Evolutionary conservation across 257 asterid species (phyloP).

Genomic region (Henckelia pumila): DNA sequence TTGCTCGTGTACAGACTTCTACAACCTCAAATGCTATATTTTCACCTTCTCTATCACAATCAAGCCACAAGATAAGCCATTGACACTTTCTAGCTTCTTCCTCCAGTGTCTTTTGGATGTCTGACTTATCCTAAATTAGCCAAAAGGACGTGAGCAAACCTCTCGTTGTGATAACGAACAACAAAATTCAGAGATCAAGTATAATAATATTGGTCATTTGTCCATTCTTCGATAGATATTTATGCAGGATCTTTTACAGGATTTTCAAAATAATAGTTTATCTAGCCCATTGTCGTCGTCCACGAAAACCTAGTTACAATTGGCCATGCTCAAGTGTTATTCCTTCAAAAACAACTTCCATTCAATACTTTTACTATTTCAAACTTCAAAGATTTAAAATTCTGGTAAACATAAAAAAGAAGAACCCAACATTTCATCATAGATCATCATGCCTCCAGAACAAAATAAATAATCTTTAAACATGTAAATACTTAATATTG

Average conservation of each 20-base stretch:
- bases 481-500: not conserved
- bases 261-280: not conserved
- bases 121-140: slow-evolving; percentile 65
- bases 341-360: slow-evolving; percentile 14
- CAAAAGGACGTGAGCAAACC: slow-evolving; percentile 20
- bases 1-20: slow-evolving; percentile 77
- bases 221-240: slow-evolving; percentile 6
- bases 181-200: slow-evolving; percentile 5
- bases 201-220: not conserved
- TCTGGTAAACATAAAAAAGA: slow-evolving; percentile 6
- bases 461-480: not conserved
- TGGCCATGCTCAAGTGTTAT: slow-evolving; percentile 7
- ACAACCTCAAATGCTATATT: slow-evolving; percentile 94
- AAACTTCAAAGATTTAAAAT: not conserved
- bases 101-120: slow-evolving; percentile 81
- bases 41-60: slow-evolving; percentile 98
- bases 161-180: slow-evolving; percentile 7
- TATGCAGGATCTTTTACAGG: slow-evolving; percentile 1
- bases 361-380: no score
- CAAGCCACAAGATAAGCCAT: slow-evolving; percentile 98
- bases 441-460: not conserved
- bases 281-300: slow-evolving; percentile 1
- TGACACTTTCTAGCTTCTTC: slow-evolving; percentile 89
- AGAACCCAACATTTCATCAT: not conserved
- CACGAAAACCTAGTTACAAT: not conserved